Evolutionary conservation across 1,284 basidiomycete genomes (phyloP).

Genomic region (Ceratorhiza oryzae-sativae): DNA sequence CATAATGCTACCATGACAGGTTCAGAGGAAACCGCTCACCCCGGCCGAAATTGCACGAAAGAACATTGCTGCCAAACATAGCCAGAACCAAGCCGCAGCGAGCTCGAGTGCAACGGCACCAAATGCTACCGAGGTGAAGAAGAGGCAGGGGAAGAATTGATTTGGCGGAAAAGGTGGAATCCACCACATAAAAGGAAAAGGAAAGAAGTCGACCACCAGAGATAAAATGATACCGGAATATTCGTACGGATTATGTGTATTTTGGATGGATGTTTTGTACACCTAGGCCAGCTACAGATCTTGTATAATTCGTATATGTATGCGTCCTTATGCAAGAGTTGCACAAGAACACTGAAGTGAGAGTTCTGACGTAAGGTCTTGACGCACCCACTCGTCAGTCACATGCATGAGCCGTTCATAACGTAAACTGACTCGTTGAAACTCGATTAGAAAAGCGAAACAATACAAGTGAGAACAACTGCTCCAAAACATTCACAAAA

Average conservation of each 20-base stretch:
- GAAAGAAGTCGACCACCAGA: too few relatives aligned
- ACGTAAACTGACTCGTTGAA: not conserved
- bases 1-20: not conserved
- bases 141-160: constrained; percentile 21
- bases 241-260: constrained; percentile 11
- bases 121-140: not conserved
- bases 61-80: not conserved
- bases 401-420: not conserved
- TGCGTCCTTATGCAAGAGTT: not conserved
- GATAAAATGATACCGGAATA: not conserved
- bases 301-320: not conserved
- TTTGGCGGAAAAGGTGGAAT: too few relatives aligned
- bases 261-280: constrained; percentile 25
- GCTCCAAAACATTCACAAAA: not conserved
- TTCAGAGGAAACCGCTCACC: constrained; percentile 6
- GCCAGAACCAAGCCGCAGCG: not conserved
- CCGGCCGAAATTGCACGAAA: constrained; percentile 16
- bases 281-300: not conserved
- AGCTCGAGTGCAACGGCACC: constrained; percentile 10
- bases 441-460: too few relatives aligned
- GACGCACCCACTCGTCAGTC: too few relatives aligned
- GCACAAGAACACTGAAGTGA: too few relatives aligned
- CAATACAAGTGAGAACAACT: not conserved
- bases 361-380: too few relatives aligned
- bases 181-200: too few relatives aligned